These are phyloP conservation scores for Prototheca wickerhamii DNA, from an alignment of 163 green algal genomes.

Conservation along the genomic window DNA sequence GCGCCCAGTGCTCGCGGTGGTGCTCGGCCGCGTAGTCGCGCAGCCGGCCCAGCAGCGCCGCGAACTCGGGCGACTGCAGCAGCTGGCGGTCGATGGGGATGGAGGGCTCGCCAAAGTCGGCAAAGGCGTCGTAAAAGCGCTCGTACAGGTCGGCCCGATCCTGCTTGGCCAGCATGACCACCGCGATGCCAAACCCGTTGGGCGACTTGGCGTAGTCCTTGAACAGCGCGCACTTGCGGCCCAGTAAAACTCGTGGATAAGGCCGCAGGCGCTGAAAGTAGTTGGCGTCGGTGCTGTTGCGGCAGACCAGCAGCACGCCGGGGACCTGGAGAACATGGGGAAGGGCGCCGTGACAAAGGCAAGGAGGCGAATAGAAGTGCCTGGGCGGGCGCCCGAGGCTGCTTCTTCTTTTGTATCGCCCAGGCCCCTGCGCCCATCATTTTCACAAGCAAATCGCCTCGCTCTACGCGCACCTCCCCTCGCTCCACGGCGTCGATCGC, in stretches of 20 bases:
- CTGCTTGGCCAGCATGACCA: slow-evolving; percentile 59
- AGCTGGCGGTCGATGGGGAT: slow-evolving; percentile 61
- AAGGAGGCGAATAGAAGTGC: too few species aligned
- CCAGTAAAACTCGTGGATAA: slow-evolving; percentile 72
- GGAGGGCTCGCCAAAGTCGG: slow-evolving; percentile 52
- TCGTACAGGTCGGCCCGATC: slow-evolving; percentile 32
- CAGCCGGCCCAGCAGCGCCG: slow-evolving; percentile 49
- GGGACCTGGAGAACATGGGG: too few species aligned
- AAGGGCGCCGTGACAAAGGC: too few species aligned
- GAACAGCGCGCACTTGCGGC: slow-evolving; percentile 40
- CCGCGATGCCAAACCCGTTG: slow-evolving; percentile 69
- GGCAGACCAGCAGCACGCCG: slow-evolving; percentile 64
- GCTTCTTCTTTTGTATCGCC: too few species aligned
- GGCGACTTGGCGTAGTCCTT: slow-evolving; percentile 74
- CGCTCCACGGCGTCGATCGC: slow-evolving; percentile 78
- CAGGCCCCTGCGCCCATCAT: too few species aligned
- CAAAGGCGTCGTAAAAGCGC: slow-evolving; percentile 56
- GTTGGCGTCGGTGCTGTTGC: slow-evolving; percentile 72
- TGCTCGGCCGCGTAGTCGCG: slow-evolving; percentile 38
- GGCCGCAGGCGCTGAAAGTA: slow-evolving; percentile 78
- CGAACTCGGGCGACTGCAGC: slow-evolving; percentile 32
- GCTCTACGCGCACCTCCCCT: slow-evolving; percentile 12
- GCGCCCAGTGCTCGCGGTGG: slow-evolving; percentile 64
- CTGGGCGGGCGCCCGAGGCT: too few species aligned
- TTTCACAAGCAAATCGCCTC: too few species aligned